Evolutionary conservation across 345 rosid genomes (phyloP).

Genomic region (Eucalyptus fibrosa): DNA sequence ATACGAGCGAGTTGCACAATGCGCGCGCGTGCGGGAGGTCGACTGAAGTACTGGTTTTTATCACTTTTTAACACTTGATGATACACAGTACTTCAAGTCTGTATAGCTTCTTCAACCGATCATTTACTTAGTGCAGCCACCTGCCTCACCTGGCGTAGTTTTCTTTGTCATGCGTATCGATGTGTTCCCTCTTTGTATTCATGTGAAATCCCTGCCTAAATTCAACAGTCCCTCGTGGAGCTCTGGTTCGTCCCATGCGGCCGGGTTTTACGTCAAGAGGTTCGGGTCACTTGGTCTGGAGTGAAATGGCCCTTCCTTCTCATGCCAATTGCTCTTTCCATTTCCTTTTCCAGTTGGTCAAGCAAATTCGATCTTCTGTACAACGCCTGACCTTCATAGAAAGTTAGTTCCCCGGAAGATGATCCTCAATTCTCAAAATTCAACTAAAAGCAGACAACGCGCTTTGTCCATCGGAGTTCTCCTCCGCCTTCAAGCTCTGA

Average conservation of each 20-base stretch:
- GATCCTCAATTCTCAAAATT: not conserved
- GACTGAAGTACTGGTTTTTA: not conserved
- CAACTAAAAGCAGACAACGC: not conserved
- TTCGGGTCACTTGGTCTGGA: not conserved
- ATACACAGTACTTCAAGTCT: not conserved
- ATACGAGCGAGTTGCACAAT: not conserved
- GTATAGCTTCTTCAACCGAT: not conserved
- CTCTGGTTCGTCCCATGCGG: not conserved
- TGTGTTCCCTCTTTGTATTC: not conserved
- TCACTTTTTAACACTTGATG: not conserved
- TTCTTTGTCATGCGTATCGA: not conserved
- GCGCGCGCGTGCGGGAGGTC: not conserved
- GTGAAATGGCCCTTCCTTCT: not conserved
- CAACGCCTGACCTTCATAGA: not conserved
- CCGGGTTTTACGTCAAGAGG: not conserved
- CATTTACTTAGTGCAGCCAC: not conserved
- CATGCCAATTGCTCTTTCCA: not conserved
- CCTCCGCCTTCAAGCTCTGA: not conserved
- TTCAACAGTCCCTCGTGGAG: not conserved
- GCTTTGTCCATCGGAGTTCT: not conserved
- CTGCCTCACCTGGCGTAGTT: not conserved
- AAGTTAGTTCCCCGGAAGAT: not conserved
- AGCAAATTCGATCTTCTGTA: not conserved
- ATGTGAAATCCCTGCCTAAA: not conserved
- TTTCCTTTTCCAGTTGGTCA: not conserved